Base-by-base conservation (phyloP, 345 rosid species). In the Linum trigynum region DNA sequence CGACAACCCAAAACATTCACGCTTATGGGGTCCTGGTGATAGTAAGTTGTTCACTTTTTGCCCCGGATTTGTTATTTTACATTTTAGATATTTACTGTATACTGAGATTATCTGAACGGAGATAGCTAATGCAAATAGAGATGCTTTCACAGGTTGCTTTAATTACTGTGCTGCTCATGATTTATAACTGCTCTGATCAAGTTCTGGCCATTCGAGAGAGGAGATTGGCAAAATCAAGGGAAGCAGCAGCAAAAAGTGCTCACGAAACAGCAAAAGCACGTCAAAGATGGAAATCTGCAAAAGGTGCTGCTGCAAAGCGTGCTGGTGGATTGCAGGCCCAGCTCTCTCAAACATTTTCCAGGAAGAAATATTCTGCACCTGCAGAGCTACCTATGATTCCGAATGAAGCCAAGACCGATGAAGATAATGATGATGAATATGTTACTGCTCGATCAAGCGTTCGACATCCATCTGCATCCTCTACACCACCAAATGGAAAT, bases 101-200 rank as follows among this genome's bases (percentile, higher is more conserved):
- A 0, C 45, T 41, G 6, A 41, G 9, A 41, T 4, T 23, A 23
- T 23, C 32, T 23, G 9, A 48, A 9, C 53, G 9, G 53, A 56
- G 38, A 58, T 63, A 36, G 41, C 57, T 57, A 43, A 66, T 63
- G 23, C 55, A 61, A 51, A 38, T 69, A 16, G 17, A 40, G 4
- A 40, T 76, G 50, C 68, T 67, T 68, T 3, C 81, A 78, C 84
- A 90, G 99, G 89, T 80, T 74, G 96, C 87, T 63, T 72, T 84
- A 40, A 63, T 56, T 73, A 86, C 96, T 66, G 69, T 90, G 61
- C 82, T 94, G 8, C 86, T 94, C 60, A 83, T 90, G 75, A 79
- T 94, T 65, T 88, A 94, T 83, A 86, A 90, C 58, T 94, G 91
- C 71, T 90, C 91, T 11, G 99, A 85, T 67, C 99, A 90, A 81